A percentile compares a stretch with the other conserved stretches of the same genome.
phyloP scores from a whole-genome alignment of 805 yeast species.

The Candida ipomoeae region DNA sequence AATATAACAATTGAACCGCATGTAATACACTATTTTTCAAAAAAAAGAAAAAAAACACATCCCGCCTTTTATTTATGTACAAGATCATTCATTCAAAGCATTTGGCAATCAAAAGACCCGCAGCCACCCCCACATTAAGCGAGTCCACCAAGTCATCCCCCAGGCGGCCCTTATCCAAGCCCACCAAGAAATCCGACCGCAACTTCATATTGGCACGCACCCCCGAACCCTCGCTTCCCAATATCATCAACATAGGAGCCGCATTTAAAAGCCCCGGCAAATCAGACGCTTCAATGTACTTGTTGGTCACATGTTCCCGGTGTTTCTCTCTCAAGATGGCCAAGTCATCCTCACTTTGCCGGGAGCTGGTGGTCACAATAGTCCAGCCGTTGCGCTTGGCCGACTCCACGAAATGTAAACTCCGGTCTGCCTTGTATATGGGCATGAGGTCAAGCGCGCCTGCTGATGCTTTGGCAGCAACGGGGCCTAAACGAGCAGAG shows the following conservation, averaged over 20 bases:
- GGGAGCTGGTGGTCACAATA: slow-evolving; percentile 57
- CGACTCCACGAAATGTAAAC: slow-evolving; percentile 57
- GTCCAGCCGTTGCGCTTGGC: slow-evolving; percentile 64
- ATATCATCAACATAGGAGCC: slow-evolving; percentile 63
- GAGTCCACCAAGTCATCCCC: slow-evolving; percentile 57
- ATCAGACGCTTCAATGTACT: slow-evolving; percentile 37
- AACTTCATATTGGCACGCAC: slow-evolving; percentile 62
- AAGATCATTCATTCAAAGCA: slow-evolving; percentile 8
- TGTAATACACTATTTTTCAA: too few species aligned
- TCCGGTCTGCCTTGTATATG: slow-evolving; percentile 53
- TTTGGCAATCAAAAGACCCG: slow-evolving; percentile 55
- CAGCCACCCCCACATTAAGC: slow-evolving; percentile 85
- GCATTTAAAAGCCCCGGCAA: slow-evolving; percentile 41
- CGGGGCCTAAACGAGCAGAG: slow-evolving; percentile 72
- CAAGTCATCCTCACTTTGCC: slow-evolving; percentile 21
- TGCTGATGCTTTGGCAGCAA: slow-evolving; percentile 73
- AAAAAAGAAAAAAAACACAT: too few species aligned
- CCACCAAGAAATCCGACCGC: slow-evolving; percentile 51
- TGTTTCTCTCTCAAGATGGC: slow-evolving; percentile 22
- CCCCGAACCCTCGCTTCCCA: slow-evolving; percentile 87
- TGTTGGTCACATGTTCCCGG: slow-evolving; percentile 29
- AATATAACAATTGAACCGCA: too few species aligned
- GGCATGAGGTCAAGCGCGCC: slow-evolving; percentile 79
- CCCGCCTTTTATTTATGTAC: background rate
- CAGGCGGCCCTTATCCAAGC: slow-evolving; percentile 32